Evolutionary conservation across 2,329 filamentous ascomycete species (phyloP), one percentile per base, ranked within the genome.

Genomic region (Anisogramma anomala): DNA sequence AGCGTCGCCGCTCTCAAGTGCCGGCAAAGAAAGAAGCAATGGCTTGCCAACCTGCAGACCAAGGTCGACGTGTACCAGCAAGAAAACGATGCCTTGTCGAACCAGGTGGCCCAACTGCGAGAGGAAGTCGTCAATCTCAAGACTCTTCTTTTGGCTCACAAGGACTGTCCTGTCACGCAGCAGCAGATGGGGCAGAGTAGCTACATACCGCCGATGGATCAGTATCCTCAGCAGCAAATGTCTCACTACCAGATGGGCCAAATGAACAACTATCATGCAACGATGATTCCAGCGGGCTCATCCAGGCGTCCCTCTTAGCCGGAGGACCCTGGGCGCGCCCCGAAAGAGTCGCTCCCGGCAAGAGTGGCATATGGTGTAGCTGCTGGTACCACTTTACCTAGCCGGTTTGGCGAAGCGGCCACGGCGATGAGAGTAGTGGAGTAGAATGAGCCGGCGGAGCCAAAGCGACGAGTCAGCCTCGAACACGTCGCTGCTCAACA

Each of bases 21-120:
- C 62, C 82, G 91, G 47, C 91, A 98, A 61, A 78, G 91, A 15
- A 98, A 98, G 72, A 98, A 98, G 72, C 91, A 96, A 59, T 98
- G 91, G 91, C 74, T 96, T 43, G 84, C 84, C 23, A 96, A 94
- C 52, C 72, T 98, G 1, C 91, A 98, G 60, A 77, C 77, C 42
- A 96, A 96, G 62, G 89, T 96, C 13, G 91, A 98, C 60, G 72
- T 94, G 50, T 96, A 87, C 56, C 88, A 82, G 48, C 81, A 73
- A 1, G 91, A 98, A 62, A 96, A 96, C 49, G 91, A 98, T 55
- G 78, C 78, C 1, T 71, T 98, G 25, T 84, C 81, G 14, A 72
- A 79, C 3, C 89, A 91, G 48, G 87, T 96, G 44, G 82, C 82
- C 1, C 78, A 84, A 51, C 67, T 96, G 5, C 75, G 87, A 20